Percentiles rank a stretch among this genome's conserved stretches.
Conservation (phyloP, 2,329 filamentous ascomycete species). For the Neobulgaria alba region DNA sequence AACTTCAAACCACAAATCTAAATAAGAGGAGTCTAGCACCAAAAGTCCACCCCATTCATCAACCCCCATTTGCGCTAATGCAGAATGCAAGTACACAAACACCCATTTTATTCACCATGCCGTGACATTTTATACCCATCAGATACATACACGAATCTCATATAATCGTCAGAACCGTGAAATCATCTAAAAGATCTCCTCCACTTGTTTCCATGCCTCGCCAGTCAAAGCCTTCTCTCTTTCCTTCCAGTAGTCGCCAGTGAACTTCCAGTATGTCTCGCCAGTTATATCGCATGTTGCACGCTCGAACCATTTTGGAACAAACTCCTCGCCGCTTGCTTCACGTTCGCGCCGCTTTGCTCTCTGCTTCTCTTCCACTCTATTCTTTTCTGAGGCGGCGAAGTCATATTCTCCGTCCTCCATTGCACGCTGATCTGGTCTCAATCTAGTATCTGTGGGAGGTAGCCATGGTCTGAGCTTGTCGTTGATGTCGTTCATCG, state of each 20-base stretch:
- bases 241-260: constrained; percentile 77
- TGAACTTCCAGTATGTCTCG: constrained; percentile 85
- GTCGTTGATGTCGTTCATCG: constrained; percentile 88
- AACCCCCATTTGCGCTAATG: neutral
- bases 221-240: constrained; percentile 33
- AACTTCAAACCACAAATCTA: neutral
- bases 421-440: constrained; percentile 95
- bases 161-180: neutral
- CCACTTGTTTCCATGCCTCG: constrained; percentile 27
- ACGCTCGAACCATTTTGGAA: constrained; percentile 77
- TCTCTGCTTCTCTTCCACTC: constrained; percentile 86
- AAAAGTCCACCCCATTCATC: neutral
- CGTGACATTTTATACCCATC: neutral
- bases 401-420: constrained; percentile 96
- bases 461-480: constrained; percentile 67
- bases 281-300: constrained; percentile 69
- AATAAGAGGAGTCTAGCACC: neutral
- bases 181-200: constrained; percentile 28
- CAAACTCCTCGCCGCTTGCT: constrained; percentile 69
- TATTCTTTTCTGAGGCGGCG: constrained; percentile 87
- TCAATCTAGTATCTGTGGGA: constrained; percentile 85
- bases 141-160: neutral
- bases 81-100: neutral
- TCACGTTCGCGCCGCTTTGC: constrained; percentile 66
- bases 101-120: neutral